phyloP scores from a whole-genome alignment of 805 yeast genomes.

The Kazachstania viticola region DNA sequence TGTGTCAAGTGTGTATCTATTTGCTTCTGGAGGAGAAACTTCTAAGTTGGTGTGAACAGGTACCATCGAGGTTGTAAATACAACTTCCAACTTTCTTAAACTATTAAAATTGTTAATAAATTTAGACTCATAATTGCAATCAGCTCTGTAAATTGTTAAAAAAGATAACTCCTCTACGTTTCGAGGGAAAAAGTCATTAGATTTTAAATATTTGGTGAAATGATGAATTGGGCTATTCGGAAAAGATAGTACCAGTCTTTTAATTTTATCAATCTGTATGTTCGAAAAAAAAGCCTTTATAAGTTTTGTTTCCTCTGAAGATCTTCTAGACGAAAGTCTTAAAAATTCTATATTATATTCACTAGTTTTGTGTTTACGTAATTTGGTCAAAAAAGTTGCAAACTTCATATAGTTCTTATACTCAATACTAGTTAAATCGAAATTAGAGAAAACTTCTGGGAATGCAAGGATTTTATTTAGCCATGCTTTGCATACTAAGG shows the following conservation, averaged over 20 bases:
- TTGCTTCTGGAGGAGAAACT: background rate
- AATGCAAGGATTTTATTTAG: slow-evolving; percentile 7
- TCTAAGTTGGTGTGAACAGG: slow-evolving; percentile 4
- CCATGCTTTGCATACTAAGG: slow-evolving; percentile 17
- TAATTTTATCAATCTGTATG: slow-evolving; percentile 6
- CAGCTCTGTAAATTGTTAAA: slow-evolving; percentile 10
- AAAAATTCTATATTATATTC: slow-evolving; percentile 5
- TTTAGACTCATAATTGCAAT: slow-evolving; percentile 12
- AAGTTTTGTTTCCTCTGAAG: slow-evolving; percentile 17
- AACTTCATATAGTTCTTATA: slow-evolving; percentile 10
- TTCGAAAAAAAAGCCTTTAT: slow-evolving; percentile 7
- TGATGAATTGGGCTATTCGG: slow-evolving; percentile 14
- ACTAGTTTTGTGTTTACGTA: background rate
- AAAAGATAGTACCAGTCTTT: slow-evolving; percentile 10
- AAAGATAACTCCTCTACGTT: slow-evolving; percentile 11
- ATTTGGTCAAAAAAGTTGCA: slow-evolving; percentile 7
- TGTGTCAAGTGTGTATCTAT: slow-evolving; percentile 2
- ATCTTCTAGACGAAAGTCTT: slow-evolving; percentile 11
- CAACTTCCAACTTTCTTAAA: slow-evolving; percentile 13
- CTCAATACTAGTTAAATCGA: slow-evolving; percentile 10
- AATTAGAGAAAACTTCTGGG: slow-evolving; percentile 12
- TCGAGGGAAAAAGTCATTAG: slow-evolving; percentile 4
- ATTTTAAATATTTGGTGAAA: slow-evolving; percentile 6
- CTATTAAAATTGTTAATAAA: slow-evolving; percentile 10
- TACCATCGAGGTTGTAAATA: slow-evolving; percentile 10